Evolutionary conservation across 148 eudicot species (phyloP), one percentile per base, ranked within the genome.

Genomic region (Rhododendron simsii): DNA sequence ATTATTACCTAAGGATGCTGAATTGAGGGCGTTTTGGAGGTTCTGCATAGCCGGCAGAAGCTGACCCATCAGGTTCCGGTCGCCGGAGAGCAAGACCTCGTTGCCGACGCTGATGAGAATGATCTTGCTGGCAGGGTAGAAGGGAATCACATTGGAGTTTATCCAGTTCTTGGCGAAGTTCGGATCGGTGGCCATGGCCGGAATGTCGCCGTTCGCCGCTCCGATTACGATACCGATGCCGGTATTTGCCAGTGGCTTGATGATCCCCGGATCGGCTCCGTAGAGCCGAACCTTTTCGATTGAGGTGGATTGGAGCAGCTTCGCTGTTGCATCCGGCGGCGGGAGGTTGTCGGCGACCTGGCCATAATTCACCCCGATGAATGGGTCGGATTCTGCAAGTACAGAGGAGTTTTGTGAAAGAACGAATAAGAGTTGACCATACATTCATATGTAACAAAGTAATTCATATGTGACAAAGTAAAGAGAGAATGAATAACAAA

Each of bases 21-120:
- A 90, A 50, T 87, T 91, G 45, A 96, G 94, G 84, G 98, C 96
- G 74, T 90, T 90, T 89, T 95, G 96, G 88, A 96, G 85, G 86
- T 95, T 96, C 76, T 91, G 95, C 98, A 96, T 96, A 37, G 99
- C 99, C 0, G 98, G 99, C 48, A 96, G 63, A 59, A 95, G 89
- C 39, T 71, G 76, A 87, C 89, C 90, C 0, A 91, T 90, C 65
- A 96, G 89, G 63, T 78, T 86, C 85, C 86, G 89, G 81, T 93
- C 98, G 28, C 92, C 94, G n/a, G 93, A 89, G 37, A 91, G 82
- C 71, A 96, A 79, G 80, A 94, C 96, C 86, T 96, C 99, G 81
- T 96, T 96, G 15, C 99, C 99, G 63, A 95, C 94, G 10, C 93
- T 91, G 48, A 96, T 89, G 51, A 91, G 93, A 44, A 91, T 90